Evolutionary conservation across 345 rosid genomes (phyloP).

Genomic region (Salix dunnii): DNA sequence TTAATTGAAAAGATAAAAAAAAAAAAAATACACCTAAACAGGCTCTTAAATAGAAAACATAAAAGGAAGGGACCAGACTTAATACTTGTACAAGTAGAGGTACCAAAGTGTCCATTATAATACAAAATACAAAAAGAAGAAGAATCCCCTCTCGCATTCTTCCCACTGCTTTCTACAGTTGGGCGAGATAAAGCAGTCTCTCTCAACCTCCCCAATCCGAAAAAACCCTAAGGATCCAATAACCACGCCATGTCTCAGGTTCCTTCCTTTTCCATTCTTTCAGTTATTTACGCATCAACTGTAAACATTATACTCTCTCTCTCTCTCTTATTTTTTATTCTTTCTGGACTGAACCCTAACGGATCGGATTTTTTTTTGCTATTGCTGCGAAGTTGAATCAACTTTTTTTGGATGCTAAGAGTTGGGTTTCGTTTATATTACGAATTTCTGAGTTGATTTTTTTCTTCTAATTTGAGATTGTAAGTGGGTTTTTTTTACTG

Average conservation of each 20-base stretch:
- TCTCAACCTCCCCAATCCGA: neutral
- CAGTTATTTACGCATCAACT: neutral
- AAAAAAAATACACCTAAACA: no score
- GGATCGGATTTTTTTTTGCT: neutral
- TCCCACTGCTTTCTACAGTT: neutral
- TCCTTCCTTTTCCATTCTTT: neutral
- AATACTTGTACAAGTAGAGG: no score
- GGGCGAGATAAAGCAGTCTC: neutral
- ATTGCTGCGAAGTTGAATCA: neutral
- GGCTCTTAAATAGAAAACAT: no score
- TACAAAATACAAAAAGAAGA: no score
- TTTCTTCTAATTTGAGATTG: neutral
- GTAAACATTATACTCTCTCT: neutral
- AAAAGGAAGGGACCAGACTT: no score
- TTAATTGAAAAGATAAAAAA: no score
- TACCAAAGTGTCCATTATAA: no score
- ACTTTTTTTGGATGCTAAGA: neutral
- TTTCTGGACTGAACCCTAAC: neutral
- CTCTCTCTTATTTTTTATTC: no score
- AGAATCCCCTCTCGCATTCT: no score
- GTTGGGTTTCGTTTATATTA: neutral
- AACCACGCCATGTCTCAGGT: constrained; percentile 50
- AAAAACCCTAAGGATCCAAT: neutral
- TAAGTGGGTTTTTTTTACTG: neutral
- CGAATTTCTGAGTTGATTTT: neutral